Evolutionary conservation across 2,329 filamentous ascomycete species (phyloP).

Genomic region (Incumbomyces delicatus): DNA sequence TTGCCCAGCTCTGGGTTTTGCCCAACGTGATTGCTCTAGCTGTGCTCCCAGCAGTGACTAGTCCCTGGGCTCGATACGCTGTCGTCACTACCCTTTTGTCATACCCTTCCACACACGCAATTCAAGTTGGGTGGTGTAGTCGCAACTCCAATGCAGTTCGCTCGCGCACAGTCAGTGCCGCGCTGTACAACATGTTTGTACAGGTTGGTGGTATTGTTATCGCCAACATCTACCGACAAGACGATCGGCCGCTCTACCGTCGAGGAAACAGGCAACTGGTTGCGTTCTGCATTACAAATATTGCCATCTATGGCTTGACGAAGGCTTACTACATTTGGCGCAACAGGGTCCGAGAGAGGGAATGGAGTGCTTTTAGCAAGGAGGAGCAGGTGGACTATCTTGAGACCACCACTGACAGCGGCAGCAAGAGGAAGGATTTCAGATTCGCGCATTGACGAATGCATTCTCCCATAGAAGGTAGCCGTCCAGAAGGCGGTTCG

Average conservation of each 20-base stretch:
- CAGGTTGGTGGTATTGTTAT: conserved; percentile 28
- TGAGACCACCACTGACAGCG: conserved; percentile 27
- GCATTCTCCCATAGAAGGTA: too few relatives aligned
- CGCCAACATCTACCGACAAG: conserved; percentile 36
- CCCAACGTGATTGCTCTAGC: conserved; percentile 44
- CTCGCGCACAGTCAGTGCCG: conserved; percentile 28
- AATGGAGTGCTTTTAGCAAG: conserved; percentile 34
- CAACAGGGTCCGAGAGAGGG: conserved; percentile 26
- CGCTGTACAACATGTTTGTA: conserved; percentile 33
- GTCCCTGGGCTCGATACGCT: conserved; percentile 42
- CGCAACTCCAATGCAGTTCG: conserved; percentile 32
- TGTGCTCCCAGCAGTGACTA: conserved; percentile 33
- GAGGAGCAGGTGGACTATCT: conserved; percentile 31
- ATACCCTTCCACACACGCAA: conserved; percentile 48
- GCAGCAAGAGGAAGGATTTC: conserved; percentile 27
- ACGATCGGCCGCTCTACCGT: conserved; percentile 48
- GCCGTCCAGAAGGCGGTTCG: too few relatives aligned
- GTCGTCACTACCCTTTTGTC: conserved; percentile 44
- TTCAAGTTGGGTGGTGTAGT: conserved; percentile 35
- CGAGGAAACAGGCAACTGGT: conserved; percentile 50
- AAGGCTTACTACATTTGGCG: conserved; percentile 32
- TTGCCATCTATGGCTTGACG: conserved; percentile 40
- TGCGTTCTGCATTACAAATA: conserved; percentile 39
- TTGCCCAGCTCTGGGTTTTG: conserved; percentile 45
- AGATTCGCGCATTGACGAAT: conserved; percentile 13